A percentile compares a stretch with the other conserved stretches of the same genome.
phyloP scores from a whole-genome alignment of 1,139 yeast genomes.

The Pichia sp. region DNA sequence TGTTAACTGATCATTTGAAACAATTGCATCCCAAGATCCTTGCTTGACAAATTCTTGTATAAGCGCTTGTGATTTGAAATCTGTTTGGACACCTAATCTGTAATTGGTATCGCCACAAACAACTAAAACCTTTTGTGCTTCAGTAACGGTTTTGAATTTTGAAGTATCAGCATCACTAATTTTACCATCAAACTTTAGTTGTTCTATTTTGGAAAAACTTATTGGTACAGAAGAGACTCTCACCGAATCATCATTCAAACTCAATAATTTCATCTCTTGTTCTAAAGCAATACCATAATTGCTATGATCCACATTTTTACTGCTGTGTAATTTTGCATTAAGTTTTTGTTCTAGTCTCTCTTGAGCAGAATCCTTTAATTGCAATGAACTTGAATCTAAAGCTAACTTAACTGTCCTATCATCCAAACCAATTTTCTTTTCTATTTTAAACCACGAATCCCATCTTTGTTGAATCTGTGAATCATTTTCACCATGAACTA shows the following conservation, averaged over 20 bases:
- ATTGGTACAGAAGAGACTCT: constrained; percentile 8
- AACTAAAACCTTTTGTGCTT: constrained; percentile 29
- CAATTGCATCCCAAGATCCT: constrained; percentile 36
- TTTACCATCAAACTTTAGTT: constrained; percentile 34
- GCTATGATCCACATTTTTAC: neutral
- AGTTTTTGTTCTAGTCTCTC: constrained; percentile 7
- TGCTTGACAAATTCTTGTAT: constrained; percentile 8
- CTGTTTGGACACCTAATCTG: constrained; percentile 32
- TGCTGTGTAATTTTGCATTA: neutral
- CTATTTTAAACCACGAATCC: constrained; percentile 42
- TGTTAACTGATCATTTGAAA: constrained; percentile 54
- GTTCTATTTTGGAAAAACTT: constrained; percentile 30
- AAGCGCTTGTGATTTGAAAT: constrained; percentile 17
- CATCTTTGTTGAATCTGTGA: constrained; percentile 36
- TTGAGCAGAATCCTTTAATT: constrained; percentile 2
- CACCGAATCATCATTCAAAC: constrained; percentile 2
- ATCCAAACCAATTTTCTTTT: constrained; percentile 41
- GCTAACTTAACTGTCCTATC: constrained; percentile 29
- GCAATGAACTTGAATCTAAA: neutral
- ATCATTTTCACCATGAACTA: constrained; percentile 64
- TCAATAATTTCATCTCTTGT: neutral
- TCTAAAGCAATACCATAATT: neutral
- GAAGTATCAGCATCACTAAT: constrained; percentile 8
- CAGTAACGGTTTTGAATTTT: constrained; percentile 8
- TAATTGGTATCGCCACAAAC: constrained; percentile 76